Evolutionary conservation across 495 filamentous ascomycete species (phyloP).

Genomic region (Annulohypoxylon bovei): DNA sequence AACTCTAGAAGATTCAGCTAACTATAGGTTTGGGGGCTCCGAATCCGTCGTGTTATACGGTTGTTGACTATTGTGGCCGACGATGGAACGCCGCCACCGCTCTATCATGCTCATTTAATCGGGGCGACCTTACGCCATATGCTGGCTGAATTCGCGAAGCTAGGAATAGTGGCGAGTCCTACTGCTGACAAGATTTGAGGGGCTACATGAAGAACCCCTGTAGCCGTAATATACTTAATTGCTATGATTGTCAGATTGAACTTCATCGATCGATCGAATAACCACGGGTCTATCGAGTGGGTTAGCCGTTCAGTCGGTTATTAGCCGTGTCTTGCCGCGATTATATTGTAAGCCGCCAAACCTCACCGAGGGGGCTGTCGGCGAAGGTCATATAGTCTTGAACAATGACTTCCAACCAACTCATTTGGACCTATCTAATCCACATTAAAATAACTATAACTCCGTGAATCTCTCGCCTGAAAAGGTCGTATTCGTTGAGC

Average conservation of each 20-base stretch:
- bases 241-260: not conserved
- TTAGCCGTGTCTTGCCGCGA: constrained; percentile 18
- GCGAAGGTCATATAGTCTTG: not conserved
- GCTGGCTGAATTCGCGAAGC: constrained; percentile 18
- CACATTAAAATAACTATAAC: not conserved
- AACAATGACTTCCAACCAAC: not conserved
- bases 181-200: not conserved
- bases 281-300: not conserved
- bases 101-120: not conserved
- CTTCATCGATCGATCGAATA: constrained; percentile 11
- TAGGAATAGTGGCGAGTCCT: not conserved
- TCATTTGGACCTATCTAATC: not conserved
- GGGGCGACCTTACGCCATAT: not conserved
- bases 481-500: not conserved
- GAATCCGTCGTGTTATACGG: not conserved
- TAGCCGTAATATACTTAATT: not conserved
- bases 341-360: not conserved
- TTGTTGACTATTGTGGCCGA: not conserved
- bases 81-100: constrained; percentile 12
- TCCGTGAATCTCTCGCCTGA: not conserved
- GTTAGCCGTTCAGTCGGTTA: constrained; percentile 13
- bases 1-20: not conserved
- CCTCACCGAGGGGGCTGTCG: not conserved
- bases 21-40: not conserved
- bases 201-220: not conserved